phyloP scores from a whole-genome alignment of 169 alveolate species.

The Plasmodium falciparum region DNA sequence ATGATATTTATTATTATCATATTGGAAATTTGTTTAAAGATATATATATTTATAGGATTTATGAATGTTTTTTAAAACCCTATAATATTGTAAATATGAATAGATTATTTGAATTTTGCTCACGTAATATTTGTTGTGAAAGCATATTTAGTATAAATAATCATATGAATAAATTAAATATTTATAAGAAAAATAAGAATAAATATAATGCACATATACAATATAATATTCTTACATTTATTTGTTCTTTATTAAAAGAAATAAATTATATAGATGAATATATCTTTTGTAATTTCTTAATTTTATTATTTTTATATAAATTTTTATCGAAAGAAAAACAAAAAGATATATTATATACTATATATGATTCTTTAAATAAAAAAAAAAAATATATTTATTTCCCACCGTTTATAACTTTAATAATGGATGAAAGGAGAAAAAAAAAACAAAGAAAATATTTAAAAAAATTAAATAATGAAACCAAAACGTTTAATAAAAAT shows the following conservation, averaged over 20 bases:
- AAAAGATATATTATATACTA: slow-evolving; percentile 23
- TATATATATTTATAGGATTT: neutral
- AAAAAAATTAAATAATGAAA: slow-evolving; percentile 13
- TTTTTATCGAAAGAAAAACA: slow-evolving; percentile 30
- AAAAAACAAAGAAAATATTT: slow-evolving; percentile 21
- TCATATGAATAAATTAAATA: slow-evolving; percentile 23
- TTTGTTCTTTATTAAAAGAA: slow-evolving; percentile 10
- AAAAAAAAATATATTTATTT: slow-evolving; percentile 46
- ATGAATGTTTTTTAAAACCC: neutral
- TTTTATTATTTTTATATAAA: slow-evolving; percentile 23
- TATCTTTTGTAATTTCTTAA: slow-evolving; percentile 10
- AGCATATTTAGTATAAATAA: slow-evolving; percentile 26
- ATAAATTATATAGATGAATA: slow-evolving; percentile 11
- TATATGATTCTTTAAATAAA: slow-evolving; percentile 54
- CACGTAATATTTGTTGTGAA: slow-evolving; percentile 13
- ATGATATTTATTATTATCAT: neutral
- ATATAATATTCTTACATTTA: slow-evolving; percentile 24
- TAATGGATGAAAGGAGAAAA: slow-evolving; percentile 51
- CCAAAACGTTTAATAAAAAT: neutral
- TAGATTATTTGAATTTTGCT: slow-evolving; percentile 16
- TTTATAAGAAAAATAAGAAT: slow-evolving; percentile 34
- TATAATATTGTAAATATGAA: neutral
- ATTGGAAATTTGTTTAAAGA: neutral
- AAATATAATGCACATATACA: slow-evolving; percentile 11
- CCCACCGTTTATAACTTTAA: slow-evolving; percentile 46